Evolutionary conservation across 805 yeast species (phyloP), one percentile per base, ranked within the genome.

Genomic region (Trichomonascus vanleenenianus): DNA sequence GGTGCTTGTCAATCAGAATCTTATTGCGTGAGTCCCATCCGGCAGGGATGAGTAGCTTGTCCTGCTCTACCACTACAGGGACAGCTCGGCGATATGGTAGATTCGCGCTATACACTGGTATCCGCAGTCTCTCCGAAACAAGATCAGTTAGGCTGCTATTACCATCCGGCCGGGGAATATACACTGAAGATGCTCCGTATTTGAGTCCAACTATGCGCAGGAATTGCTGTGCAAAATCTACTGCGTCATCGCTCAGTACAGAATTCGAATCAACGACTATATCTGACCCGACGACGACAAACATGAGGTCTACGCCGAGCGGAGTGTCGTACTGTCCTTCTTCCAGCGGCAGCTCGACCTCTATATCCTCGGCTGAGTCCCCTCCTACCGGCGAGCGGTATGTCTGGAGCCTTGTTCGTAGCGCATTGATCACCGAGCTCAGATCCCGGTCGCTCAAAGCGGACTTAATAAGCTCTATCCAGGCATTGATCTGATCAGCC

Each of bases 21-120:
- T 61, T 62, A 15, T 56, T 52, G 47, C 51, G 43, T 10, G 64
- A 57, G 44, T 63, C 67, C 67, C 67, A 63, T 14, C 67, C 67
- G 3, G 62, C 46, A 8, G 67, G 67, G 9, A 62, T 50, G 25
- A 52, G 39, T 4, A 60, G 30, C 16, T 50, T 45, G 11, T 53
- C 54, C 4, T 49, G 46, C 18, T 56, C 57, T 7, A 59, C 48
- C 4, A 56, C 57, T 19, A 53, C 47, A 3, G 56, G 53, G 1
- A 20, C 14, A 43, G 57, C 47, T 25, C 43, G n/a, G 44, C 43
- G 25, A 34, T 37, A 33, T 30, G 36, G 36, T 4, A 39, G 55
- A 32, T 20, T 49, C 36, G 44, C 48, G 44, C 42, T 42, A 44
- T 38, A n/a, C 33, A 39, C 46, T 10, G 59, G 55, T 7, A 54